Evolutionary conservation across 2,329 filamentous ascomycete genomes (phyloP), one percentile per base, ranked within the genome.

Genomic region (Cladosporium sp.): DNA sequence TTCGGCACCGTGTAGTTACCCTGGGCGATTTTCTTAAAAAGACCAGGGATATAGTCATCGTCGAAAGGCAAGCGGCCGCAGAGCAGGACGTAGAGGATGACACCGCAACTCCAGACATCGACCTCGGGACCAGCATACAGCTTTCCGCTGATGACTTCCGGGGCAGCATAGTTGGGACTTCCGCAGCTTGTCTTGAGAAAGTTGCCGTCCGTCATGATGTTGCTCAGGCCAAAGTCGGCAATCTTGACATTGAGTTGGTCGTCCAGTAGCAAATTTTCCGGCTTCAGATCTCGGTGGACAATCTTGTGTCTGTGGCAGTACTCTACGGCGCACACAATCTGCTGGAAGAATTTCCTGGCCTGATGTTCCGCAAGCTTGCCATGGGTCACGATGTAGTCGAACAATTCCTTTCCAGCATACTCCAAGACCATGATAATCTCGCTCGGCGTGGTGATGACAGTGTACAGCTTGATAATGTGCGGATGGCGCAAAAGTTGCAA

Each of bases 381-480:
- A 66, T 96, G 85, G 65, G 91, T 86, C 52, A 99, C 93, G 56
- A 99, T 93, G 72, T 97, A 97, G 71, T 99, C 92, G 72, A 99
- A 99, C 54, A 99, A 79, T 72, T 99, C 93, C 54, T 89, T 89
- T 55, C 93, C 93, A 37, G 93, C 93, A 71, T 95, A 99, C 71
- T 99, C 93, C 60, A 99, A 82, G 43, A 99, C 93, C 93, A 99
- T 99, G 70, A 97, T 93, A 67, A 99, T 99, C 68, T 99, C 93
- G 55, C 81, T 84, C 19, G 85, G 83, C 6, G 92, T 96, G 56
- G 95, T 96, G 69, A 99, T 97, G 57, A 99, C 93, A 24, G 93
- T 97, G 65, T 77, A 96, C 83, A 99, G 80, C 73, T 99, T 99
- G 77, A 99, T 99, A 68, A 99, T 99, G 72, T 99, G 93, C 36